Percentiles rank a stretch among this genome's conserved stretches.
Evolutionary conservation across 1,284 basidiomycete genomes (phyloP).

Genomic region (Peniophora sp.): DNA sequence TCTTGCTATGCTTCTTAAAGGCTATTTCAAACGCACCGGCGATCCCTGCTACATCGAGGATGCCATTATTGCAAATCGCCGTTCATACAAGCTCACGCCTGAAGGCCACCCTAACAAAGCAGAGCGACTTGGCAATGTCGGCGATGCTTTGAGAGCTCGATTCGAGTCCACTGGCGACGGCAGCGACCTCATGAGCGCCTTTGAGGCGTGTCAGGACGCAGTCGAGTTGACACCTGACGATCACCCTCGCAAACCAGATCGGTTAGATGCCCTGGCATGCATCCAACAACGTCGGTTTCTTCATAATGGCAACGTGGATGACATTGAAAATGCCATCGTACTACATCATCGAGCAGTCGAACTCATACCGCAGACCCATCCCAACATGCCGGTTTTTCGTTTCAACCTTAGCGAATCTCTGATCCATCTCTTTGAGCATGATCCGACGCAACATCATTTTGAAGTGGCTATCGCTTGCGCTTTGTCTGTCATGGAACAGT

Average conservation of each 20-base stretch:
- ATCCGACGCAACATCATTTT: not conserved
- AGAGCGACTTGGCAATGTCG: slow-evolving; percentile 15
- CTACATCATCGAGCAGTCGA: not conserved
- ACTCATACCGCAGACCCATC: not conserved
- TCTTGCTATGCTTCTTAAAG: too few relatives aligned
- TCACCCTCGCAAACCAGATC: too few relatives aligned
- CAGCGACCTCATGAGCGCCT: slow-evolving; percentile 18
- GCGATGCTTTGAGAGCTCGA: slow-evolving; percentile 18
- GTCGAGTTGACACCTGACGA: too few relatives aligned
- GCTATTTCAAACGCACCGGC: too few relatives aligned
- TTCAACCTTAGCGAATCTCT: not conserved
- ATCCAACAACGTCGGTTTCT: not conserved
- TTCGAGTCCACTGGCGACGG: slow-evolving; percentile 11
- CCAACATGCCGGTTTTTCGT: not conserved
- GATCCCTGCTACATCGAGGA: too few relatives aligned
- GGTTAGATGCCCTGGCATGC: not conserved
- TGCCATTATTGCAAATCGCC: not conserved
- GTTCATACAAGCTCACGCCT: not conserved
- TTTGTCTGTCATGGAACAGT: too few relatives aligned
- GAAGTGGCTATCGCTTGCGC: too few relatives aligned
- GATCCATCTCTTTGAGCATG: not conserved
- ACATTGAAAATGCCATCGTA: not conserved
- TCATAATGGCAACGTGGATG: not conserved
- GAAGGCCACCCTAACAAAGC: slow-evolving; percentile 2
- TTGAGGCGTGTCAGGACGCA: too few relatives aligned